Conservation (phyloP, 805 yeast genomes). For the Metschnikowia picachoensis region DNA sequence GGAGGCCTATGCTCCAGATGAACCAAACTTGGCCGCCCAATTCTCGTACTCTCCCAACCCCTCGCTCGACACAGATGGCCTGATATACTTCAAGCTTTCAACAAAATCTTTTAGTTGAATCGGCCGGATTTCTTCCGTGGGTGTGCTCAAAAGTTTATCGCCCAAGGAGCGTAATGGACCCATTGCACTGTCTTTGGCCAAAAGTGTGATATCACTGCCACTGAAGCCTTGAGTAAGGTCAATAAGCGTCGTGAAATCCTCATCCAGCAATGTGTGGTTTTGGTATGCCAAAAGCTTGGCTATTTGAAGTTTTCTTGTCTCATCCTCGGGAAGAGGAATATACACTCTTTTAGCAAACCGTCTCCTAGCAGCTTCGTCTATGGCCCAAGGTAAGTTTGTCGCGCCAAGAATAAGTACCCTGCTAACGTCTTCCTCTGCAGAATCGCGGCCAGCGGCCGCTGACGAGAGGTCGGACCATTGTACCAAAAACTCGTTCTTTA, state of each 20-base stretch:
- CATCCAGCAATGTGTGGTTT: conserved; percentile 61
- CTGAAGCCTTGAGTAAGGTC: conserved; percentile 76
- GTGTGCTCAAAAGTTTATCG: conserved; percentile 65
- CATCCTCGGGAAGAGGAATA: conserved; percentile 88
- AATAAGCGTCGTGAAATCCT: conserved; percentile 58
- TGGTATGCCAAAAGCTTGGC: conserved; percentile 65
- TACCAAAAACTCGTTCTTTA: conserved; percentile 87
- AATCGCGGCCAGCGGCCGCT: conserved; percentile 71
- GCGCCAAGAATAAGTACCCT: conserved; percentile 91
- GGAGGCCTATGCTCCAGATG: conserved; percentile 64
- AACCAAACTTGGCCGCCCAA: conserved; percentile 86
- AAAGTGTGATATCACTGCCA: conserved; percentile 90
- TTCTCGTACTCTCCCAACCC: conserved; percentile 77
- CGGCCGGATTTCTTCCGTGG: conserved; percentile 76
- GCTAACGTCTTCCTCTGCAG: conserved; percentile 33
- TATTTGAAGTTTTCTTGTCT: conserved; percentile 73
- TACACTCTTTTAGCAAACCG: conserved; percentile 89
- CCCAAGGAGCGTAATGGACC: conserved; percentile 91
- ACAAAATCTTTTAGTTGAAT: conserved; percentile 69
- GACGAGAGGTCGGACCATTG: conserved; percentile 93
- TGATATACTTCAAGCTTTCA: conserved; percentile 68
- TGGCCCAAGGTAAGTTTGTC: conserved; percentile 94
- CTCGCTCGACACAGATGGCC: conserved; percentile 85
- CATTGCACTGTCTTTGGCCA: conserved; percentile 98
- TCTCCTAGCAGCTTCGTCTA: conserved; percentile 94